Percentiles rank a stretch among this genome's conserved stretches.
Evolutionary conservation across 805 yeast genomes (phyloP).

Genomic region (Candida maesae): DNA sequence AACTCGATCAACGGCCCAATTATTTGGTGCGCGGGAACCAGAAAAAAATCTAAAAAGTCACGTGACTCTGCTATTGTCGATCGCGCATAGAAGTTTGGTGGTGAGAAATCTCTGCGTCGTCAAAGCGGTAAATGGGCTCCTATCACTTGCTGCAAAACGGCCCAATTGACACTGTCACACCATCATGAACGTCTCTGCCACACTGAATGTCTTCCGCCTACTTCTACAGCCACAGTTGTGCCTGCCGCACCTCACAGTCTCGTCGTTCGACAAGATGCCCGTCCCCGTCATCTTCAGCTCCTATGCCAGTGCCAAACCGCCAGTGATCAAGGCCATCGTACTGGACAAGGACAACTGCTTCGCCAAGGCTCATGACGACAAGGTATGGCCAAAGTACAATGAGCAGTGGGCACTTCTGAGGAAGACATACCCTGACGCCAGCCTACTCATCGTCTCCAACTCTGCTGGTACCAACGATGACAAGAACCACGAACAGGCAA

Average conservation of each 20-base stretch:
- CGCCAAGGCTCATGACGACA: slow-evolving; percentile 75
- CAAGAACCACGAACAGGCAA: slow-evolving; percentile 53
- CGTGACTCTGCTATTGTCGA: too few species aligned
- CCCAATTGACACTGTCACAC: too few species aligned
- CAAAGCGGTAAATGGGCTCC: too few species aligned
- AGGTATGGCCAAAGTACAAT: slow-evolving; percentile 72
- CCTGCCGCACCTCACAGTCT: slow-evolving; percentile 55
- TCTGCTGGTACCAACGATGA: slow-evolving; percentile 92
- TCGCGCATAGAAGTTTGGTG: too few species aligned
- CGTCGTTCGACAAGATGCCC: slow-evolving; percentile 57
- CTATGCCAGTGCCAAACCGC: slow-evolving; percentile 9
- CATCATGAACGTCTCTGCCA: slow-evolving; percentile 73
- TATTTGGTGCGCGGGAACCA: too few species aligned
- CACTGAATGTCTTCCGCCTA: slow-evolving; percentile 60
- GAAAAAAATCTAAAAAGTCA: too few species aligned
- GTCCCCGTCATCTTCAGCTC: slow-evolving; percentile 47
- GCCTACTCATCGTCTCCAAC: slow-evolving; percentile 76
- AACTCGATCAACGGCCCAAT: too few species aligned
- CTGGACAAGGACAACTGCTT: slow-evolving; percentile 95
- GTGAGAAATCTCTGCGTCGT: too few species aligned
- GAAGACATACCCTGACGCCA: slow-evolving; percentile 56
- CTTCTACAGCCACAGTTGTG: slow-evolving; percentile 63
- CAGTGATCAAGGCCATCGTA: slow-evolving; percentile 66
- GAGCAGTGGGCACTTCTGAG: slow-evolving; percentile 54
- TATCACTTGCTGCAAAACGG: too few species aligned